Base-by-base conservation (phyloP, 1,284 basidiomycete species). In the Phenoliferia sp. region DNA sequence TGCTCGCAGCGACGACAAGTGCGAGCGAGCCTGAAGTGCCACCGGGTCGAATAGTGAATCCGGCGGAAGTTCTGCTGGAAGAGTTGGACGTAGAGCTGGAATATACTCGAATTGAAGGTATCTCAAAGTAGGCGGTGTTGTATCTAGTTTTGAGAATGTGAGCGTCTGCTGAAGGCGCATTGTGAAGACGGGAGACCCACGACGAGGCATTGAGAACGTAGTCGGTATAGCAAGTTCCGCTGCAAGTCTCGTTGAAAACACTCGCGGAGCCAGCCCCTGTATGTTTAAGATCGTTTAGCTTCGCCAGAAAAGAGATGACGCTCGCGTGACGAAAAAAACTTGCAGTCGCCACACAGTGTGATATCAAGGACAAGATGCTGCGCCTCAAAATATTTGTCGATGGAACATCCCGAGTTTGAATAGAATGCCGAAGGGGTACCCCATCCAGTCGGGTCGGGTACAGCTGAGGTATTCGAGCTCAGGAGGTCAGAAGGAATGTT, bases 51-150 rank as follows among this genome's bases (percentile, higher is more conserved):
- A 16, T 31, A n/a, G 7, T 28, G 50, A 19, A 16, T n/a, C 28
- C 22, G 54, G 54, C 54, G 19, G 54, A 55, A 10, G 3, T 31
- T 29, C 26, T 55, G 26, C 28, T 55, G 7, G 3, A 16, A 16
- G 15, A 17, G 28, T 31, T 55, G 26, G 54, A 55, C n/a, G n/a
- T n/a, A n/a, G n/a, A n/a, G n/a, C n/a, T n/a, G 26, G 54, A 58
- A 61, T 66, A 73, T 32, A 71, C 68, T 28, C 68, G 66, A n/a
- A 73, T 50, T 3, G 61, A 66, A 1, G 52, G 48, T 16, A 73
- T 61, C 61, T 73, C 72, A 17, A 73, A 73, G 70, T 66, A 73
- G 28, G 72, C 72, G 6, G 60, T 64, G 58, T 69, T 48, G 36
- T 69, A 73, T 62, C 66, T 73, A 32, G 55, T 10, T 12, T 54